Conservation (phyloP, 2,329 filamentous ascomycete genomes). For the Pseudogymnoascus destructans region DNA sequence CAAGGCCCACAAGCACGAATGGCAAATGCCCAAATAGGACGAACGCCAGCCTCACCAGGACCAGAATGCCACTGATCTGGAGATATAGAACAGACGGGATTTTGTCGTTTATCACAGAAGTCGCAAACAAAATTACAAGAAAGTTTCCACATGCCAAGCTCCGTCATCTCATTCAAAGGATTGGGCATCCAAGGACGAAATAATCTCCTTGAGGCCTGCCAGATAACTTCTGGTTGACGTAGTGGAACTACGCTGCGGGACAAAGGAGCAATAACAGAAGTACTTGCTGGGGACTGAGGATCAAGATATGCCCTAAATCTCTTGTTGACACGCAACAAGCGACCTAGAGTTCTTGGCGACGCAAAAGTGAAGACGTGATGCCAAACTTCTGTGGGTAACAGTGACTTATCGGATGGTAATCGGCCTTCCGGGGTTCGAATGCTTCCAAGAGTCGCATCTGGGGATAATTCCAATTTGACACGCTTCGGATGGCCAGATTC, state of each 20-base stretch:
- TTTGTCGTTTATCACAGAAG: constrained; percentile 42
- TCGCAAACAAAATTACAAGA: constrained; percentile 52
- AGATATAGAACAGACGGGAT: constrained; percentile 19
- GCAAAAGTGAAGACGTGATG: constrained; percentile 56
- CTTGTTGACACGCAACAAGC: constrained; percentile 54
- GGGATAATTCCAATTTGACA: constrained; percentile 18
- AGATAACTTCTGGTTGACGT: constrained; percentile 52
- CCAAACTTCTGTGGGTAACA: constrained; percentile 51
- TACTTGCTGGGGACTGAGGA: constrained; percentile 29
- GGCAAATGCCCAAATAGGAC: constrained; percentile 59
- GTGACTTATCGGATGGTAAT: constrained; percentile 18
- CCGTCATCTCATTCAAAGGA: constrained; percentile 50
- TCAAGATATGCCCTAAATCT: constrained; percentile 49
- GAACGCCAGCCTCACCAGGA: constrained; percentile 46
- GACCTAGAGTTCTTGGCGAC: constrained; percentile 49
- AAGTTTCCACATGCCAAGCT: constrained; percentile 67
- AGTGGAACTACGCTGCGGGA: constrained; percentile 24
- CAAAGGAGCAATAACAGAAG: constrained; percentile 26
- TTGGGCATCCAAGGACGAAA: constrained; percentile 56
- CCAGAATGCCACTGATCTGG: constrained; percentile 43
- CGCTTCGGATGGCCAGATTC: constrained; percentile 20
- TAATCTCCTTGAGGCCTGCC: constrained; percentile 53
- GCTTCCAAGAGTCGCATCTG: constrained; percentile 9
- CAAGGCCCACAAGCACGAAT: constrained; percentile 55
- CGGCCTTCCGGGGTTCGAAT: constrained; percentile 16